phyloP scores from a whole-genome alignment of 2,329 filamentous ascomycete genomes.

The Colletotrichum shisoi region DNA sequence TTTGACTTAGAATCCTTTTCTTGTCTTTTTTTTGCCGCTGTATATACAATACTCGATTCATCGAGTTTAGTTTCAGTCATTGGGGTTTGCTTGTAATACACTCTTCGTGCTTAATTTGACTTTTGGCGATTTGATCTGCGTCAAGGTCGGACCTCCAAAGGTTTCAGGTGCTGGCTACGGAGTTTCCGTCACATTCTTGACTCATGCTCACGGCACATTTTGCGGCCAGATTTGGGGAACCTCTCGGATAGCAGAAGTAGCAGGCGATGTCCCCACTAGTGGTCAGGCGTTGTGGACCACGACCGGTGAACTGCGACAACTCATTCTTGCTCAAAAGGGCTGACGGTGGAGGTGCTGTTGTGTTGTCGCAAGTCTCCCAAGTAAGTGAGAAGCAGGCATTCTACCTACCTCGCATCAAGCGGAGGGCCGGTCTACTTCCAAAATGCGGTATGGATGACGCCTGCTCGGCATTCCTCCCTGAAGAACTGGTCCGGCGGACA shows the following conservation, averaged over 20 bases:
- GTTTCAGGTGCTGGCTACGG: constrained; percentile 3
- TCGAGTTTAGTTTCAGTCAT: not conserved
- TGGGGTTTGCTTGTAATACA: accelerated
- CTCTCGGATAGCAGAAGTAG: too few species aligned
- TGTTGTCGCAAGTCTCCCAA: too few species aligned
- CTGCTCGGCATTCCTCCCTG: not conserved
- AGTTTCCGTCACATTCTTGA: not conserved
- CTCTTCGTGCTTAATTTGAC: too few species aligned
- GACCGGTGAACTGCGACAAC: too few species aligned
- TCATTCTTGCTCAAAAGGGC: too few species aligned
- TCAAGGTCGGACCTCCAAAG: not conserved
- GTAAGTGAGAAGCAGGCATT: not conserved
- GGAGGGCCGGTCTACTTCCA: not conserved
- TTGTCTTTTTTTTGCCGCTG: not conserved
- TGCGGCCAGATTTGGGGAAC: not conserved
- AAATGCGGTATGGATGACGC: not conserved
- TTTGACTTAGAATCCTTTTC: not conserved
- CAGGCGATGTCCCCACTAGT: too few species aligned
- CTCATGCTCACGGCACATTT: constrained; percentile 1
- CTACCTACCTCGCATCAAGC: not conserved
- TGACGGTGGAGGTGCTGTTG: too few species aligned
- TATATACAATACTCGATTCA: constrained; percentile 5
- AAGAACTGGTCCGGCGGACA: not conserved
- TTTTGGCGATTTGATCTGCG: not conserved
- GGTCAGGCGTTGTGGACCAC: too few species aligned